Conservation (phyloP, 176 grass and related monocot species). For the Carex littledalei region DNA sequence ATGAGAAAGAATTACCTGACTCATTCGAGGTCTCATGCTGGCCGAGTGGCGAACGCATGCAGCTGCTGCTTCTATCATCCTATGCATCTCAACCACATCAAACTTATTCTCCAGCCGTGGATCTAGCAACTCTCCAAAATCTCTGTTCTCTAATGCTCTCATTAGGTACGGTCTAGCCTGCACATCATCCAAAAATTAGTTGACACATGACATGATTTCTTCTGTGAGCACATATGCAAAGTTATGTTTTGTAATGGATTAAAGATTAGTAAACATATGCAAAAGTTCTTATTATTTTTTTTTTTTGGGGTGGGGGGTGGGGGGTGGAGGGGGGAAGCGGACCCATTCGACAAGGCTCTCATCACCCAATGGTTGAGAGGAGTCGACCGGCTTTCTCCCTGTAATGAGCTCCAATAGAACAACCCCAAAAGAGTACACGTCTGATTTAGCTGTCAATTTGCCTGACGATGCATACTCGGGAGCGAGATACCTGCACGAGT, state of each 20-base stretch:
- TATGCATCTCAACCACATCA: constrained; percentile 60
- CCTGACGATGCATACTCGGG: constrained; percentile 92
- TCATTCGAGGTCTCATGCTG: constrained; percentile 83
- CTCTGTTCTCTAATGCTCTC: constrained; percentile 55
- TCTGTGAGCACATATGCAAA: not conserved
- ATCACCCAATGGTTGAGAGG: constrained; percentile 91
- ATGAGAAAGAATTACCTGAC: constrained; percentile 56
- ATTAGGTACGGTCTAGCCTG: constrained; percentile 76
- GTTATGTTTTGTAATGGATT: not conserved
- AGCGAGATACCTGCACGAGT: constrained; percentile 69
- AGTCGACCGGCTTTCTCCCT: constrained; percentile 94
- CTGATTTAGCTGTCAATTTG: constrained; percentile 92
- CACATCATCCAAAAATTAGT: constrained; percentile 19
- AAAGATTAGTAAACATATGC: too few relatives aligned
- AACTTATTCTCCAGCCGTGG: constrained; percentile 66
- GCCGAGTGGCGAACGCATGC: constrained; percentile 86
- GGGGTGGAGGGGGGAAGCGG: not conserved
- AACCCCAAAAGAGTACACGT: constrained; percentile 98
- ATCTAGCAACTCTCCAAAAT: constrained; percentile 66
- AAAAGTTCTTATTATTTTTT: too few relatives aligned
- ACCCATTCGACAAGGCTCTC: constrained; percentile 99
- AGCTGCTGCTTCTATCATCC: constrained; percentile 89
- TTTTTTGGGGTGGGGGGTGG: too few relatives aligned
- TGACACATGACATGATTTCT: not conserved
- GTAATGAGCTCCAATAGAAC: constrained; percentile 99